phyloP scores from a whole-genome alignment of 2,329 filamentous ascomycete genomes.

The Penicillium sp. region DNA sequence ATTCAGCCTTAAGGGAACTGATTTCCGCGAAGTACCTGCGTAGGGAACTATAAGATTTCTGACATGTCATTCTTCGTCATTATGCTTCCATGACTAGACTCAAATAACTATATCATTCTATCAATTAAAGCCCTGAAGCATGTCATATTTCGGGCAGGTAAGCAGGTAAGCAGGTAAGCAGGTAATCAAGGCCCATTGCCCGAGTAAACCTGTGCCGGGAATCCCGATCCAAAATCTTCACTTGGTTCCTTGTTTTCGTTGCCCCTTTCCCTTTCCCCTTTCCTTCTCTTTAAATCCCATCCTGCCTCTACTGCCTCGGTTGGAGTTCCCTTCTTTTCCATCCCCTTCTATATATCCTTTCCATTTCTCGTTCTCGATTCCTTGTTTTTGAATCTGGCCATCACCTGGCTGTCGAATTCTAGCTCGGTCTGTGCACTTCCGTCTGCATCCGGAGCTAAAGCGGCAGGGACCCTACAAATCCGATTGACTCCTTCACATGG shows the following conservation, averaged over 20 bases:
- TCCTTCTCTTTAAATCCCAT: background rate
- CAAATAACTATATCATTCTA: too few relatives aligned
- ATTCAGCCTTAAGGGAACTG: background rate
- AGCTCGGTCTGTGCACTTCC: slow-evolving; percentile 8
- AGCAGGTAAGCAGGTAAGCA: background rate
- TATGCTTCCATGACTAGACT: too few relatives aligned
- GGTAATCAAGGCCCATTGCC: background rate
- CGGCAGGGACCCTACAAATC: slow-evolving; percentile 1
- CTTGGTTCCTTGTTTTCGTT: slow-evolving; percentile 2
- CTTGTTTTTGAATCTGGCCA: background rate
- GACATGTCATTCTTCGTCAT: too few relatives aligned
- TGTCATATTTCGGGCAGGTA: too few relatives aligned
- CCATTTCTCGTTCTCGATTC: background rate
- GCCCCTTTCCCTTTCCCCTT: background rate
- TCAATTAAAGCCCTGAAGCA: too few relatives aligned
- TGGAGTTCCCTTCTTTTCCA: background rate
- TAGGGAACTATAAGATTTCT: too few relatives aligned
- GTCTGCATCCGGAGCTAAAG: slow-evolving; percentile 8
- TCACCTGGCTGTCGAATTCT: background rate
- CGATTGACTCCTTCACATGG: background rate
- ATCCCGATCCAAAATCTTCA: slow-evolving; percentile 1
- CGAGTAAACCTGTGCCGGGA: slow-evolving; percentile 3
- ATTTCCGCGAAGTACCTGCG: too few relatives aligned
- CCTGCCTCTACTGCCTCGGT: background rate
- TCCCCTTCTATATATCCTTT: background rate